phyloP scores from a whole-genome alignment of 179 eudicot species.

The Dionaea muscipula region DNA sequence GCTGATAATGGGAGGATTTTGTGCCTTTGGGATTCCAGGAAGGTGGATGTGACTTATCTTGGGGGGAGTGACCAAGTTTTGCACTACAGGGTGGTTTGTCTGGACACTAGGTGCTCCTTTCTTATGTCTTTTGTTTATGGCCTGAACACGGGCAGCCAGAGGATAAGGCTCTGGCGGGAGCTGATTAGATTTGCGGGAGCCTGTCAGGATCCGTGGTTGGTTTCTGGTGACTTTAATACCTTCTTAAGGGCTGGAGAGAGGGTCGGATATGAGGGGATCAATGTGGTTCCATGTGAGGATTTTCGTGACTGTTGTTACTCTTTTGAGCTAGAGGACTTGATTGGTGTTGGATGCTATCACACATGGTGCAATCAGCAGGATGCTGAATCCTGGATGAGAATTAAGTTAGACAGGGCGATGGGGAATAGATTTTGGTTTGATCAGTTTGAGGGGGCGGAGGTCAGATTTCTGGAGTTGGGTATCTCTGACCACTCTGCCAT shows the following conservation, averaged over 20 bases:
- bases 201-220: too few species aligned
- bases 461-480: background rate
- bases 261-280: too few species aligned
- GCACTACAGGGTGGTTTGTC: background rate
- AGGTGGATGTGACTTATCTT: background rate
- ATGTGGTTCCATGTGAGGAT: too few species aligned
- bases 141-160: too few species aligned
- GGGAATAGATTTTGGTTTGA: background rate
- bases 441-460: background rate
- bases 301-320: too few species aligned
- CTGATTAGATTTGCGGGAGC: too few species aligned
- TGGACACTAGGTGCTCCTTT: background rate
- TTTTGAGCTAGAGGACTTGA: too few species aligned
- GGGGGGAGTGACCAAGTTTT: background rate
- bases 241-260: too few species aligned
- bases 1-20: background rate
- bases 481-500: too few species aligned
- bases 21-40: background rate
- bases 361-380: background rate
- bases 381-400: background rate
- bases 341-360: background rate
- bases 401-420: background rate
- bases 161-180: too few species aligned
- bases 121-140: too few species aligned
- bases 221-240: too few species aligned